Base-by-base conservation (phyloP, 805 yeast genomes). In the Metschnikowia baotianmanensis region DNA sequence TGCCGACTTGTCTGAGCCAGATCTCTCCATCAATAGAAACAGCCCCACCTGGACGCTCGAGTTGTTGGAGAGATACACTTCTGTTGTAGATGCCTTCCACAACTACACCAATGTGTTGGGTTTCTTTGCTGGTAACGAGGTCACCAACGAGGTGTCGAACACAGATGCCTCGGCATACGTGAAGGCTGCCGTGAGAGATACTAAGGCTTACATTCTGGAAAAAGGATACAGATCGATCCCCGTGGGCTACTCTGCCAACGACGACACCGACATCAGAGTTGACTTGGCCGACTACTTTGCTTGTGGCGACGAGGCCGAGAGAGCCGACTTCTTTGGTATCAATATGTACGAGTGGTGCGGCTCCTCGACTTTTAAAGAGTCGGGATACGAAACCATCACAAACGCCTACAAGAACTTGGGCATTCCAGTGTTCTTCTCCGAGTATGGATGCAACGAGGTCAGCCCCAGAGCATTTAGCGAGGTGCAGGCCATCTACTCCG, bases 41-140 rank as follows among this genome's bases (percentile, higher is more conserved):
- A 63, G 71, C 40, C 98, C 99, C 26, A 63, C 68, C 38, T 89
- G 96, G 96, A 78, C 80, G 59, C 65, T 78, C 34, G 78, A 72
- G 20, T 72, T 88, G 40, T 85, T 77, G 66, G 68, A 78, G 43
- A 78, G 97, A 61, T 91, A 91, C 71, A 81, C 84, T 35, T 65
- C 74, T 20, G 96, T 91, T 24, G 80, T 93, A 42, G 97, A 93
- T 63, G 68, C 76, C 51, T 78, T 93, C 70, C 77, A 80, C 44
- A 71, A 76, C 53, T 91, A 90, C 67, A 66, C 82, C 34, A 91
- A 91, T 65, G 77, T 87, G 15, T 72, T 91, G 48, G 99, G 98
- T 2, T 90, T 87, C 75, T 90, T 91, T 65, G 98, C 98, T 21
- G 99, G 98, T 47, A 93, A 93, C 66, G 99, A 91, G 74, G 98